Conservation (phyloP, 2,329 filamentous ascomycete genomes). For the Fonsecaea monophora region DNA sequence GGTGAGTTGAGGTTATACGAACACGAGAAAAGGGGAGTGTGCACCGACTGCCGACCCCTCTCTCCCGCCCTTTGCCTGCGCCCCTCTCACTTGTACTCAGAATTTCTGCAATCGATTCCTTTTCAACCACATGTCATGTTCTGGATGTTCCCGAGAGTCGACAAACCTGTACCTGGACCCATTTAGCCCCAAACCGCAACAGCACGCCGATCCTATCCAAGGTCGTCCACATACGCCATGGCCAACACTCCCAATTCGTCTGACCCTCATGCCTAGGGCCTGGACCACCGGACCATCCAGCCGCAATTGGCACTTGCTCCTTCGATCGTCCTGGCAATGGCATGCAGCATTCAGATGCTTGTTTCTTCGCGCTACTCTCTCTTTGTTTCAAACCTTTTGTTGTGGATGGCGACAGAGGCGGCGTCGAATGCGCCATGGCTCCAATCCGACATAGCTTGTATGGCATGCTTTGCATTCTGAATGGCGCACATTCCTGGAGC, state of each 20-base stretch:
- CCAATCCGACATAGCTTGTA: slow-evolving; percentile 6
- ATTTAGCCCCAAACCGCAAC: slow-evolving; percentile 6
- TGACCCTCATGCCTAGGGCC: neutral
- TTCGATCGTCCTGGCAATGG: slow-evolving; percentile 17
- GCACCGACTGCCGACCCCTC: neutral
- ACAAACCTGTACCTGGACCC: neutral
- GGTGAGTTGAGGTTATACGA: neutral
- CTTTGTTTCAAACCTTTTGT: slow-evolving; percentile 20
- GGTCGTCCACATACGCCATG: neutral
- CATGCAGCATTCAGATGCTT: slow-evolving; percentile 24
- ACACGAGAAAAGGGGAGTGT: neutral
- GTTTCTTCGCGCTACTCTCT: slow-evolving; percentile 11
- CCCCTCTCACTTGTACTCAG: neutral
- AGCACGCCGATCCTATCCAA: neutral
- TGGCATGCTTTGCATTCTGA: slow-evolving; percentile 25
- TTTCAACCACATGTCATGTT: slow-evolving; percentile 11
- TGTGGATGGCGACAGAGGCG: slow-evolving; percentile 14
- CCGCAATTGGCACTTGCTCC: slow-evolving; percentile 8
- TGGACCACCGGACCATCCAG: slow-evolving; percentile 2
- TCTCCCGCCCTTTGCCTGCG: neutral
- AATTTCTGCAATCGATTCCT: neutral
- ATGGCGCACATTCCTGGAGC: slow-evolving; percentile 25
- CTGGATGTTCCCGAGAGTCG: neutral
- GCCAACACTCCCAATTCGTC: neutral
- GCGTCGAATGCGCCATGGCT: slow-evolving; percentile 6